Evolutionary conservation across 441 rosid species (phyloP).

Genomic region (Gossypium davidsonii): DNA sequence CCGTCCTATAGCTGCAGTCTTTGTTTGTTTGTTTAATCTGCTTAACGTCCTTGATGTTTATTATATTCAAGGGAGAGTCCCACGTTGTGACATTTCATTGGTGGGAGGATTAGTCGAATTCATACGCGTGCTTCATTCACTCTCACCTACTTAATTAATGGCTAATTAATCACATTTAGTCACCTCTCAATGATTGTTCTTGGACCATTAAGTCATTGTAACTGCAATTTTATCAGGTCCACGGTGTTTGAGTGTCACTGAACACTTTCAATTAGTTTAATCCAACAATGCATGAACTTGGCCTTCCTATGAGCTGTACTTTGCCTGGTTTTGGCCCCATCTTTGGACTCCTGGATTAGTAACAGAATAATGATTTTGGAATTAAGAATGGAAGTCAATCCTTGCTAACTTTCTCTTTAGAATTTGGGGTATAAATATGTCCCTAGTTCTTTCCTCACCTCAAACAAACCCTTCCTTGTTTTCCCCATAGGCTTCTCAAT

Average conservation of each 20-base stretch:
- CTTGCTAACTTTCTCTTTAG: slow-evolving; percentile 23
- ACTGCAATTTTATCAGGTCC: slow-evolving; percentile 19
- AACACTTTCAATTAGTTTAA: slow-evolving; percentile 15
- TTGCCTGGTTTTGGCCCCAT: slow-evolving; percentile 34
- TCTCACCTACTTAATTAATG: not conserved
- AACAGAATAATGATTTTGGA: slow-evolving; percentile 26
- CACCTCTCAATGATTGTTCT: slow-evolving; percentile 19
- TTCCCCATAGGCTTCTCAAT: slow-evolving; percentile 15
- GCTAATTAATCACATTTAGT: slow-evolving; percentile 18
- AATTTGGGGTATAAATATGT: slow-evolving; percentile 30
- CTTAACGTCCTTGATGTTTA: slow-evolving; percentile 21
- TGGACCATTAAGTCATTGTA: slow-evolving; percentile 17
- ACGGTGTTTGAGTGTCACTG: slow-evolving; percentile 9
- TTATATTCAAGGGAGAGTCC: slow-evolving; percentile 36
- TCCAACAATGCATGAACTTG: slow-evolving; percentile 28
- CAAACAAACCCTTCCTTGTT: slow-evolving; percentile 25
- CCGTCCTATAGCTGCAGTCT: slow-evolving; percentile 19
- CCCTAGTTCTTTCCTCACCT: slow-evolving; percentile 21
- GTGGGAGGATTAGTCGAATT: not conserved
- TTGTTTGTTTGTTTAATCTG: slow-evolving; percentile 13
- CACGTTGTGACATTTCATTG: slow-evolving; percentile 38
- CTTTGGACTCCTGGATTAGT: slow-evolving; percentile 34
- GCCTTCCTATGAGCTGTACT: slow-evolving; percentile 41
- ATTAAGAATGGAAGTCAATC: slow-evolving; percentile 27
- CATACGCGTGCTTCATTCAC: slow-evolving; percentile 14